Conservation (phyloP, 2,329 filamentous ascomycete genomes). For the Alternaria sp. region DNA sequence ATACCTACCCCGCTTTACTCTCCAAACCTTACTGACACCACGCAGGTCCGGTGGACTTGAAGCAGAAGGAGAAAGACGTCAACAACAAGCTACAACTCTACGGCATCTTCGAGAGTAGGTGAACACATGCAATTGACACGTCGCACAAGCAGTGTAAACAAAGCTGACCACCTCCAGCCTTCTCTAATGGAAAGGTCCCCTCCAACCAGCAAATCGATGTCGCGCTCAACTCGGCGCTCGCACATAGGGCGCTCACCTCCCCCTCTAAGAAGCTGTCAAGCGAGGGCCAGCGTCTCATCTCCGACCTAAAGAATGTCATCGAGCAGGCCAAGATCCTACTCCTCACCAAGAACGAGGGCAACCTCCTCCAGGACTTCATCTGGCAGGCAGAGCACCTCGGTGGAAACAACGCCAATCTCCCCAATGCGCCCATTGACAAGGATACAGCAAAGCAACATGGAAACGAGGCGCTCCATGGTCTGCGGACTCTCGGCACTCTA, state of each 20-base stretch:
- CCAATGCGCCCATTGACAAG: conserved; percentile 75
- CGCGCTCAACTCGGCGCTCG: conserved; percentile 86
- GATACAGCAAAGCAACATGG: conserved; percentile 82
- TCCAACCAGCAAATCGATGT: conserved; percentile 97
- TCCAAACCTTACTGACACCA: conserved; percentile 66
- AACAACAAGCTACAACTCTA: conserved; percentile 95
- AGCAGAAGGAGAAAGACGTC: conserved; percentile 82
- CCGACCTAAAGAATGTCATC: conserved; percentile 80
- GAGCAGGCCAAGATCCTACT: conserved; percentile 84
- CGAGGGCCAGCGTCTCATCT: conserved; percentile 81
- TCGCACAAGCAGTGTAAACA: conserved; percentile 10
- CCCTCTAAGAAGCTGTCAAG: conserved; percentile 80
- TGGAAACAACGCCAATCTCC: conserved; percentile 66
- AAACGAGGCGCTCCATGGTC: conserved; percentile 80
- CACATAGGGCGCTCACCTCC: conserved; percentile 71
- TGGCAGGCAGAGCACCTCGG: conserved; percentile 87
- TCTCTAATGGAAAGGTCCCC: conserved; percentile 87
- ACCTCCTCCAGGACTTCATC: conserved; percentile 94
- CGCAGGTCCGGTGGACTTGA: conserved; percentile 69
- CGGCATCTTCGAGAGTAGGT: conserved; percentile 76
- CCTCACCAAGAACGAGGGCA: conserved; percentile 92
- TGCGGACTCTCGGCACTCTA: conserved; percentile 86
- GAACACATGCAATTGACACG: not conserved
- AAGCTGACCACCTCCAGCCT: conserved; percentile 64
- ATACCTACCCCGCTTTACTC: conserved; percentile 7